Evolutionary conservation across 352 stramenopile species (phyloP), one percentile per base, ranked within the genome.

Genomic region (Globisporangium heterothallicum): DNA sequence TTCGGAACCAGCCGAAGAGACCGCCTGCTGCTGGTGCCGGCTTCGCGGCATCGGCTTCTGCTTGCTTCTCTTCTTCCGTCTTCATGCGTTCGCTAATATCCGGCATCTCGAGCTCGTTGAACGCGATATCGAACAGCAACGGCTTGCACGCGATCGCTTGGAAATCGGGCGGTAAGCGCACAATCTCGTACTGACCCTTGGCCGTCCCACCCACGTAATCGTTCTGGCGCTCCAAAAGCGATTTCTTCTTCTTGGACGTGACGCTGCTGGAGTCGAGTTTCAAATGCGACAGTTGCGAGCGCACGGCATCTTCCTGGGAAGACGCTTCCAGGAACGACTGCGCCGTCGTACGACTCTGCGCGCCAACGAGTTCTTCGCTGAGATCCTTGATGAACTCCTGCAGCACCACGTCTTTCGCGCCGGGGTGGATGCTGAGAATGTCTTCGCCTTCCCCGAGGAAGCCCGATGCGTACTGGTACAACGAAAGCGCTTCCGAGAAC

Each of bases 1-100:
- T 86, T 42, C 82, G 79, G 63, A 93, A 89, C 82, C 82, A 93
- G 26, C 79, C 79, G 38, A 93, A 90, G 57, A 93, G 74, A 2
- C 68, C 68, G 25, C 63, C 63, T 2, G 62, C 59, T 14, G 61
- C 48, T n/a, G n/a, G n/a, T n/a, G 48, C 58, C 22, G 71, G 59
- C 43, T 75, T 71, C 7, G 50, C 59, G 18, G 66, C 61, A 19
- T 64, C 68, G 2, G 66, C 67, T 52, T 90, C 77, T 0, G 72
- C 66, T 21, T 70, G 59, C 65, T 84, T 88, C 63, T 88, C 72
- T 45, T 86, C 76, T 14, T 88, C 70, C 27, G 74, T 86, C 72
- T 87, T 92, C 34, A 71, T 85, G 40, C 82, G 79, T 40, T 84
- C 69, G 26, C 70, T 78, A 55, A 93, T 76, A 48, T 89, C 76